A percentile compares a stretch with the other conserved stretches of the same genome.
Evolutionary conservation across 495 filamentous ascomycete genomes (phyloP).

Genomic region (Xylaria bambusicola): DNA sequence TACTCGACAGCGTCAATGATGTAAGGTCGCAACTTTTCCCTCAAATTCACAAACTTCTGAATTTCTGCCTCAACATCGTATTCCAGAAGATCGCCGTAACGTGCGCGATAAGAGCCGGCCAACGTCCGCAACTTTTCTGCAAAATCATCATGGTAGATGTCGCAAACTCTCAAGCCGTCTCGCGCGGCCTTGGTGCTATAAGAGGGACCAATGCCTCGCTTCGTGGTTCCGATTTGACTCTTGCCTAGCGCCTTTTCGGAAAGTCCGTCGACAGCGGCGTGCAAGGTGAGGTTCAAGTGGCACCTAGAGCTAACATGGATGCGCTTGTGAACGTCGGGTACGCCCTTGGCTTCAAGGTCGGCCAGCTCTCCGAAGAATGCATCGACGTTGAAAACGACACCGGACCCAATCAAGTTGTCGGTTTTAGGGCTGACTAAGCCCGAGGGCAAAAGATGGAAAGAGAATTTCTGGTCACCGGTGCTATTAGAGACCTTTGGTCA

Average conservation of each 20-base stretch:
- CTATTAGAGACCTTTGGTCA: slow-evolving; percentile 30
- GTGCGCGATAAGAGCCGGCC: slow-evolving; percentile 64
- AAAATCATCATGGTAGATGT: slow-evolving; percentile 72
- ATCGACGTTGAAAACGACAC: slow-evolving; percentile 80
- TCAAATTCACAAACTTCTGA: slow-evolving; percentile 60
- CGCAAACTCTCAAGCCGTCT: slow-evolving; percentile 70
- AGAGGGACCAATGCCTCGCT: slow-evolving; percentile 72
- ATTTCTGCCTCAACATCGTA: slow-evolving; percentile 85
- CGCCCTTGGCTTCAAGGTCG: slow-evolving; percentile 69
- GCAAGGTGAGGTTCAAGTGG: slow-evolving; percentile 82
- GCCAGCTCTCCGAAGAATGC: slow-evolving; percentile 84
- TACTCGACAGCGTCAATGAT: slow-evolving; percentile 69
- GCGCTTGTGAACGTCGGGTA: slow-evolving; percentile 62
- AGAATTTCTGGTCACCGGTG: slow-evolving; percentile 59
- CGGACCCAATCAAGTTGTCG: slow-evolving; percentile 83
- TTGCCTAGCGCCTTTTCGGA: slow-evolving; percentile 74
- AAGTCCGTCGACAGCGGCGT: slow-evolving; percentile 77
- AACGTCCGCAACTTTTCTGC: slow-evolving; percentile 71
- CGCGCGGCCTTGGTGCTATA: slow-evolving; percentile 80
- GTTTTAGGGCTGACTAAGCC: slow-evolving; percentile 75
- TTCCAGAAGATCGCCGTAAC: slow-evolving; percentile 70
- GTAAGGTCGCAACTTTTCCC: slow-evolving; percentile 62
- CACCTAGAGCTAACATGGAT: slow-evolving; percentile 79
- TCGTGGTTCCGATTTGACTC: slow-evolving; percentile 57
- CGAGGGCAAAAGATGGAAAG: slow-evolving; percentile 67